Evolutionary conservation across 2,329 filamentous ascomycete species (phyloP), one percentile per base, ranked within the genome.

Genomic region (Calonectria henricotiae): DNA sequence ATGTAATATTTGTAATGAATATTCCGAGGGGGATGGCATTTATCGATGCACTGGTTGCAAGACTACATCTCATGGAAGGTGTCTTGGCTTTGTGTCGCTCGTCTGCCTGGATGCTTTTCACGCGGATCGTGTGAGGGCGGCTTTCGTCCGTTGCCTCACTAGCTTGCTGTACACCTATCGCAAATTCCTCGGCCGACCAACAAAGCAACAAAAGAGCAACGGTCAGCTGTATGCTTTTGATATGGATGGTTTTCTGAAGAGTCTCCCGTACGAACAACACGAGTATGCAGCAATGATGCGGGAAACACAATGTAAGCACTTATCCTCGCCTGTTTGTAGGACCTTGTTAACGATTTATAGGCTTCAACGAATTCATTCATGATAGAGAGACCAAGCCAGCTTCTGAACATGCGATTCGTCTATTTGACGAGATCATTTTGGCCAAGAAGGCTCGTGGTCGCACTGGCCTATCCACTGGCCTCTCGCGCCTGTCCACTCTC

Each of bases 381-480:
- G 92, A 95, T 76, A 90, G 94, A 54, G 94, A 96, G 82, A 90
- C 86, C 25, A 89, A 87, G 8, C 85, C 89, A 2, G 82, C 89
- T 0, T 86, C 89, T 8, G 88, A 93, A 72, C 88, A 93, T 0
- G 82, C 87, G 2, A 90, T 96, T 76, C 92, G 92, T 67, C 87
- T 96, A 1, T 96, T 96, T 76, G 94, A 96, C 80, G 93, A 95
- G 80, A 91, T 96, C 77, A 94, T 96, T 76, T 86, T 96, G 62
- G 93, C 93, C 37, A 96, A 96, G 85, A 90, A 89, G 79, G 87
- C 87, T 32, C 87, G 89, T 61, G 93, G 93, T 27, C 91, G 91
- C 39, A 86, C 89, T 0, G 89, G 88, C 5, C 85, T 95, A 69
- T 90, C 91, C 63, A 88, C 89, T 32, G 93, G 91, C 43, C 86